These are phyloP conservation scores for Anacardium occidentale DNA, from an alignment of 345 rosid genomes.

Conservation along the genomic window DNA sequence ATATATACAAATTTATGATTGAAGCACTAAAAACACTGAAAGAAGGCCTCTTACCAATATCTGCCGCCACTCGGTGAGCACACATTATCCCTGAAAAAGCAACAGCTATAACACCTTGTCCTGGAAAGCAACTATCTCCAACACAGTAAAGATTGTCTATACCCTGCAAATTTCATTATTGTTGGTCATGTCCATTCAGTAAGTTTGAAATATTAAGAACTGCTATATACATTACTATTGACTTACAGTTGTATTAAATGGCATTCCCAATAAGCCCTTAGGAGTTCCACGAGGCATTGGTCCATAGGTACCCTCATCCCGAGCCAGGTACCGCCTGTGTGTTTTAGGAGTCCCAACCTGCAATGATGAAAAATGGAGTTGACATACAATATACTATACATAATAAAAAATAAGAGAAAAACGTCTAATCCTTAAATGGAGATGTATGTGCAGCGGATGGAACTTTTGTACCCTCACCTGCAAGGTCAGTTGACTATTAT, in stretches of 20 bases:
- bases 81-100: constrained; percentile 98
- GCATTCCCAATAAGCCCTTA: constrained; percentile 95
- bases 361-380: neutral
- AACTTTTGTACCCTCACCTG: no score
- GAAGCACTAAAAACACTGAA: neutral
- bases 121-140: constrained; percentile 98
- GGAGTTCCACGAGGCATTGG: constrained; percentile 86
- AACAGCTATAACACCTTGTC: constrained; percentile 96
- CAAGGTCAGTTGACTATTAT: no score
- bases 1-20: constrained; percentile 9
- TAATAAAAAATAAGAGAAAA: neutral
- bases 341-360: constrained; percentile 95
- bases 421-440: neutral
- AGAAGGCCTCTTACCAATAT: constrained; percentile 58
- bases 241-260: constrained; percentile 88
- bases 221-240: neutral
- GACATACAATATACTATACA: neutral
- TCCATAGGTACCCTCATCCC: constrained; percentile 87
- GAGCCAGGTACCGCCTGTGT: constrained; percentile 79
- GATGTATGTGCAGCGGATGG: no score
- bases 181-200: constrained; percentile 13
- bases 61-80: constrained; percentile 97
- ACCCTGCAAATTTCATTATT: constrained; percentile 47
- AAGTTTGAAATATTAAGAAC: neutral
- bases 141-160: constrained; percentile 83